Base-by-base conservation (phyloP, 1,284 basidiomycete species). In the Malassezia furfur region DNA sequence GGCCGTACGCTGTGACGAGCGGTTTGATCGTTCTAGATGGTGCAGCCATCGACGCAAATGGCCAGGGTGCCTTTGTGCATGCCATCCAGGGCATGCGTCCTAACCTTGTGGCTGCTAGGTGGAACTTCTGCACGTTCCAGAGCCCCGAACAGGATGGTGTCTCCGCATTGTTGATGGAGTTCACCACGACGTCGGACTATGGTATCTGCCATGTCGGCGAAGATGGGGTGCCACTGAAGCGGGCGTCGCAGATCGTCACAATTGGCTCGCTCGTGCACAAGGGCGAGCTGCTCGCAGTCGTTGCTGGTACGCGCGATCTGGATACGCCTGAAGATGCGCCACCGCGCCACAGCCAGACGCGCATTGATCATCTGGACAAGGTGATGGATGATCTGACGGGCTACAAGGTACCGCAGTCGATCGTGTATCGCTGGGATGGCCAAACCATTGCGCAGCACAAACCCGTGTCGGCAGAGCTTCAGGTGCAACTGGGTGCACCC, bases 51-150 rank as follows among this genome's bases (percentile, higher is more conserved):
- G 74, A 82, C 37, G 79, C 85, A 39, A 79, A 82, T 35, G 91
- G 88, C 39, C 79, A 83, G n/a, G 91, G 88, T 36, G 88, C 91
- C 84, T 86, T 96, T 73, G 82, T 94, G 21, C 88, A 94, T 76
- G 93, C 94, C 28, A 93, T 98, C 75, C 94, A 98, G 76, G 93
- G 91, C 68, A 96, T 99, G 90, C 83, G 91, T 10, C 90, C 91
- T 51, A 90, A 99, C 77, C 81, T 91, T 53, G 84, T 96, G 61
- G 94, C 94, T 4, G 80, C 88, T 15, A 79, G 85, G 21, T 99
- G 94, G 94, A 96, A 96, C 80, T 99, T 98, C 79, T 85, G 81
- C 50, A 82, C 88, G 78, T 99, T 99, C 81, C 79, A 81, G 31
- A 76, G 76, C 30, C 60, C 62, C 11, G 64, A 65, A 43, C 48